Conservation (phyloP, 192 early-diverging fungal genomes). For the Backusella westeae region DNA sequence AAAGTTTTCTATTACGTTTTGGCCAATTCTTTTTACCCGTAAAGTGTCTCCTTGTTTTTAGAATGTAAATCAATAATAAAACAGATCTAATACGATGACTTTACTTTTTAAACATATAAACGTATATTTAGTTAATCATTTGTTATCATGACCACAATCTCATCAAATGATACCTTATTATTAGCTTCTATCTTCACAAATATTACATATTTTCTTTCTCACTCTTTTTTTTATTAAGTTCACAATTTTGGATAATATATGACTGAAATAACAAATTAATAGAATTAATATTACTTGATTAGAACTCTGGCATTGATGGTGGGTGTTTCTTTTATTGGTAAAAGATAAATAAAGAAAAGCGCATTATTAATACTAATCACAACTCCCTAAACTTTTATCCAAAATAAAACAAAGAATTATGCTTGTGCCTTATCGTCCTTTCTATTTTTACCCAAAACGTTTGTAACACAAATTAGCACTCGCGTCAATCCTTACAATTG, state of each 20-base stretch:
- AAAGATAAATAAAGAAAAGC: not conserved
- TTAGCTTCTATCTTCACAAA: not conserved
- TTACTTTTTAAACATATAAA: not conserved
- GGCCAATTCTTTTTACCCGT: not conserved
- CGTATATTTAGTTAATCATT: not conserved
- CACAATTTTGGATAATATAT: not conserved
- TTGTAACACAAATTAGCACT: not conserved
- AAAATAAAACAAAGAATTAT: not conserved
- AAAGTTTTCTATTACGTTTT: not conserved
- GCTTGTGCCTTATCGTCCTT: not conserved
- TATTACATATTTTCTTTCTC: not conserved
- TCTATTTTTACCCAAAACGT: conserved; percentile 2
- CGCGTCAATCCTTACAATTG: not conserved
- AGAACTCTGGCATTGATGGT: not conserved
- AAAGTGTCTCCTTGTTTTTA: not conserved
- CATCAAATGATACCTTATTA: not conserved
- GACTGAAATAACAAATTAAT: not conserved
- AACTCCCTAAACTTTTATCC: not conserved
- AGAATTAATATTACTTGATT: not conserved
- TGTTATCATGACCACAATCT: not conserved
- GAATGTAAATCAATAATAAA: not conserved
- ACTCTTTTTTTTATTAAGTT: not conserved
- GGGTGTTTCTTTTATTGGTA: not conserved
- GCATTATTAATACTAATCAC: not conserved
- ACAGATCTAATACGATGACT: not conserved